Base-by-base conservation (phyloP, 495 filamentous ascomycete species). In the Penicillium robsamsonii region DNA sequence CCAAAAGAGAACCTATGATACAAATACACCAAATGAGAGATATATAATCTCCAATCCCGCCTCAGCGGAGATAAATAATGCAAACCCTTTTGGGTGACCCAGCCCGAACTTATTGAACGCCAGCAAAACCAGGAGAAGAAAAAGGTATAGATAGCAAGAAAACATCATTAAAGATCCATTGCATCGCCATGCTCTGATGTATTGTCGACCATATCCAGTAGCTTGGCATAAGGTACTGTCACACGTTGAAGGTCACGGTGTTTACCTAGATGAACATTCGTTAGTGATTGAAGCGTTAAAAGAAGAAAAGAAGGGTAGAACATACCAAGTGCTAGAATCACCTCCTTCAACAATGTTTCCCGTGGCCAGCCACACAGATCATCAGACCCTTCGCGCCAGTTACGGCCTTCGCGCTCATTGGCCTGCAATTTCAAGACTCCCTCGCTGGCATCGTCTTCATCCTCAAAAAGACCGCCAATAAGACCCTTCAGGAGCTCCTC, bases 321-420 rank as follows among this genome's bases (percentile, higher is more conserved):
- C 88, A 73, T 87, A 96, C 94, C 94, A 42, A 98, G 80, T 67
- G 95, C 90, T 65, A 96, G 74, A 50, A 97, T 87, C 43, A 96
- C 93, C 51, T 88, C 90, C 76, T 88, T 92, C 61, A 97, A 67
- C 41, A 98, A 74, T 27, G 92, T 89, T 69, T 86, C 86, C 51
- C 90, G 81, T 61, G 90, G 83, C 91, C 90, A 97, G 46, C 95
- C 94, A 68, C 93, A 95, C 37, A 97, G 76, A 53, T 70, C 68
- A 40, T 79, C 78, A 1, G 68, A 73, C 38, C 70, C 70, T 31
- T 79, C 79, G 10, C 73, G 68, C 80, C 80, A 83, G 31, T 71
- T 79, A 17, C 79, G 78, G 47, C 83, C 81, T 20, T 86, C 85
- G 22, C 81, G 79, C 58, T 82, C 75, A 55, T 80, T 82, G 30